Base-by-base conservation (phyloP, 140 eudicot genomes). In the Flaveria floridana region DNA sequence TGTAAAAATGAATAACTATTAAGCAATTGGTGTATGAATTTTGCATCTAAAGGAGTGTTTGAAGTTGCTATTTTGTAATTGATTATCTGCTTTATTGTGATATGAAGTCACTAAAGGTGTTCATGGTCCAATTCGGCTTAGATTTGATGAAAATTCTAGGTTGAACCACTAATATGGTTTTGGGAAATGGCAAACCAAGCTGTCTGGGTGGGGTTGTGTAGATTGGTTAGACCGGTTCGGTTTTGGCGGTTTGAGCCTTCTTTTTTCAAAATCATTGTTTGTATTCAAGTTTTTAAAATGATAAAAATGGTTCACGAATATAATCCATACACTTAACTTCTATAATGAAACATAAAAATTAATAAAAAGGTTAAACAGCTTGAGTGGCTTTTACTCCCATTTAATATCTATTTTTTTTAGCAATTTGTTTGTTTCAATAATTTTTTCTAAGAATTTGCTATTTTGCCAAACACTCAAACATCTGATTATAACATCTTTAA, bases 1-100 rank as follows among this genome's bases (percentile, higher is more conserved):
- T 81, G 5, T 79, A 75, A 3, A 65, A 66, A 30, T 9, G 47
- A 20, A 73, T 3, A 30, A 58, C 0, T 37, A 34, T 64, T 21
- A 23, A 72, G 72, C 10, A 66, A 46, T 37, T 42, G 37, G 16
- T 6, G 39, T 25, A 64, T 56, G 52, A 15, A 1, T 23, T 69
- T 46, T 66, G 69, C 61, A 71, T 39, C 26, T 64, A 65, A 11
- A 26, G 68, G 23, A 18, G 21, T 47, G 25, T 48, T 50, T 15
- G 16, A 12, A 70, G 25, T 70, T 16, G 65, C 11, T 1, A 4
- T 51, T 71, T 16, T 52, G 53, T 23, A 57, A 58, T 26, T 21
- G 6, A 7, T 61, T 10, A 47, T 47, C 53, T 47, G 53, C 4
- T 47, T 68, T 12, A 41, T 37, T 37, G 28, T 3, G 48, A 65